Base-by-base conservation (phyloP, 2,329 filamentous ascomycete genomes). In the Calonectria pseudoreteaudii region DNA sequence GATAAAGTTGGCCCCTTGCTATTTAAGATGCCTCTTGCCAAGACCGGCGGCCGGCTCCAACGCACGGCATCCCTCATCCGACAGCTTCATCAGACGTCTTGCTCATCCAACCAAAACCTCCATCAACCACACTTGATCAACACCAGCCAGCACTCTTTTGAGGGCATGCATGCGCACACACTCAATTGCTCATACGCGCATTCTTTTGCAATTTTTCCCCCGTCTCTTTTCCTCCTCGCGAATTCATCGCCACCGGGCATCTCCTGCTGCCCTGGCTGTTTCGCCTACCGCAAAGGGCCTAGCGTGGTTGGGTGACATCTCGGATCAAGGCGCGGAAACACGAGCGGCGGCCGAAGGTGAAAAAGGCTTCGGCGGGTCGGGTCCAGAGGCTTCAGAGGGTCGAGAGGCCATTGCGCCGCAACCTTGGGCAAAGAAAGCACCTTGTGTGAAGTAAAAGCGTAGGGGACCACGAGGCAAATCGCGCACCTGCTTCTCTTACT, bases 381-480 rank as follows among this genome's bases (percentile, higher is more conserved):
- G 26, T 30, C 36, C 44, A 18, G 68, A 47, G 23, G 58, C 41
- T 65, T 47, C 30, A 65, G 60, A 65, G 44, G 58, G 69, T 50
- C 56, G 13, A 58, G 36, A 67, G 70, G 68, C 68, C 68, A 49
- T 71, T 71, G 60, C 68, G 69, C 69, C 44, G 69, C 62, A 66
- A 76, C 74, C 72, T 72, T 77, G 74, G 74, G 65, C 58, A 67
- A 66, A 75, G 36, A 62, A 62, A 47, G 52, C 38, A 50, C 30
- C 38, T 26, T 52, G 53, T 64, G 58, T 49, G 47, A 41, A 64
- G 66, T 36, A 47, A 64, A 64, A 64, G 66, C 70, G 74, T 72
- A 74, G 74, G 72, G 65, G 56, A 73, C 56, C 56, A 65, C 71
- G 79, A 79, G 75, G 78, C 75, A 79, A 80, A 80, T 81, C 80